A percentile compares a stretch with the other conserved stretches of the same genome.
Conservation (phyloP, 495 filamentous ascomycete species). For the Letharia lupina region DNA sequence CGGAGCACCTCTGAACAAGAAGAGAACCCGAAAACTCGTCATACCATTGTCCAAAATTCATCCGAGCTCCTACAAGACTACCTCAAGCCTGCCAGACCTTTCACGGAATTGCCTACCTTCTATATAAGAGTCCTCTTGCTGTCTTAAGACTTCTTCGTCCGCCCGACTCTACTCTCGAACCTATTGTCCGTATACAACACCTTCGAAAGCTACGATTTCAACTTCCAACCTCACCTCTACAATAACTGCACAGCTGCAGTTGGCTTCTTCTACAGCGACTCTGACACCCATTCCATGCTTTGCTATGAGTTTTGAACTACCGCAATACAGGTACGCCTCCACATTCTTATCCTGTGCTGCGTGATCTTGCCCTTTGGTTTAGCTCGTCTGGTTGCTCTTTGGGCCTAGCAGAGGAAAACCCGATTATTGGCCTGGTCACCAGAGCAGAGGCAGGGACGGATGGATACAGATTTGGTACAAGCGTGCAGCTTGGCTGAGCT, state of each 20-base stretch:
- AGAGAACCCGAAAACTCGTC: neutral
- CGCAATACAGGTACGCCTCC: constrained; percentile 57
- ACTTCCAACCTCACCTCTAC: neutral
- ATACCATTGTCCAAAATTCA: neutral
- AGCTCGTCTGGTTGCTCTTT: neutral
- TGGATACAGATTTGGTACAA: constrained; percentile 6
- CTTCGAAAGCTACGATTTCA: neutral
- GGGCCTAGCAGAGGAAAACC: neutral
- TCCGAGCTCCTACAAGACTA: neutral
- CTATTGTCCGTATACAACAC: neutral
- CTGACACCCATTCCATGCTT: neutral
- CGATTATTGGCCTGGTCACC: neutral
- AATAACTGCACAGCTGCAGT: neutral
- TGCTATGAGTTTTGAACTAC: constrained; percentile 67
- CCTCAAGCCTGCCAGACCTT: neutral
- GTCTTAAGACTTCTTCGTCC: neutral
- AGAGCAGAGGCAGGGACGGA: neutral
- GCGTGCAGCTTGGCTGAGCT: constrained; percentile 3
- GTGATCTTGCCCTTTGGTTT: neutral
- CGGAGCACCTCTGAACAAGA: neutral
- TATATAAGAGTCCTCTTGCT: too few species aligned
- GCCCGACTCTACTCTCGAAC: neutral
- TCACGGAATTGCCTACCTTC: neutral
- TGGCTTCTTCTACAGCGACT: neutral
- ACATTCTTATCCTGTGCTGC: neutral